Conservation (phyloP, 345 rosid species). For the Hypericum perforatum region DNA sequence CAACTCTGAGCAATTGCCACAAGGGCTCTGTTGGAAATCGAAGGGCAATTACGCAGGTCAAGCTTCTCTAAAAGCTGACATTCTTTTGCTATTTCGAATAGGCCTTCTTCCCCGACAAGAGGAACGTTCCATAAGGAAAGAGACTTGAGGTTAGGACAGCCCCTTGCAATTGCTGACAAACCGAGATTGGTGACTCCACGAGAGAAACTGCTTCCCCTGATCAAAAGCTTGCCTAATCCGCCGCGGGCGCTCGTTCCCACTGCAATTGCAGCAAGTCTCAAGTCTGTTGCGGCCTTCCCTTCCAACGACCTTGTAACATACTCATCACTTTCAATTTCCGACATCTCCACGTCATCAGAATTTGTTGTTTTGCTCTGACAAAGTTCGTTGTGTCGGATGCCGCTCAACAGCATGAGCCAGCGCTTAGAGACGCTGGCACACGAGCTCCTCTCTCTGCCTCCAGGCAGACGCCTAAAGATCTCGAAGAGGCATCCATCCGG, state of each 20-base stretch:
- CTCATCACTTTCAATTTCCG: too few relatives aligned
- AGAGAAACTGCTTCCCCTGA: slow-evolving; percentile 42
- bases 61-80: slow-evolving; percentile 58
- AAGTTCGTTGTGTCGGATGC: slow-evolving; percentile 40
- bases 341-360: slow-evolving; percentile 33
- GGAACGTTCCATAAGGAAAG: slow-evolving; percentile 67
- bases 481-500: slow-evolving; percentile 76
- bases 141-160: slow-evolving; percentile 52
- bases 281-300: slow-evolving; percentile 66
- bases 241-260: slow-evolving; percentile 54
- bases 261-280: slow-evolving; percentile 59
- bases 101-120: slow-evolving; percentile 46
- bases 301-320: slow-evolving; percentile 55
- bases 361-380: slow-evolving; percentile 12
- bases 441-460: slow-evolving; percentile 44
- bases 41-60: slow-evolving; percentile 54
- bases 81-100: slow-evolving; percentile 43
- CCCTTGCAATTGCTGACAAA: slow-evolving; percentile 42
- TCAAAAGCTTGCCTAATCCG: slow-evolving; percentile 59
- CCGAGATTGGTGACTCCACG: slow-evolving; percentile 49
- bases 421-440: slow-evolving; percentile 59
- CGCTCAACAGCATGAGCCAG: slow-evolving; percentile 54
- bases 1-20: slow-evolving; percentile 52
- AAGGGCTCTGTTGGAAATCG: slow-evolving; percentile 46
- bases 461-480: slow-evolving; percentile 48